A percentile compares a stretch with the other conserved stretches of the same genome.
These are phyloP conservation scores for Ustilago hordei DNA, from an alignment of 1,284 basidiomycete genomes.

Conservation along the genomic window DNA sequence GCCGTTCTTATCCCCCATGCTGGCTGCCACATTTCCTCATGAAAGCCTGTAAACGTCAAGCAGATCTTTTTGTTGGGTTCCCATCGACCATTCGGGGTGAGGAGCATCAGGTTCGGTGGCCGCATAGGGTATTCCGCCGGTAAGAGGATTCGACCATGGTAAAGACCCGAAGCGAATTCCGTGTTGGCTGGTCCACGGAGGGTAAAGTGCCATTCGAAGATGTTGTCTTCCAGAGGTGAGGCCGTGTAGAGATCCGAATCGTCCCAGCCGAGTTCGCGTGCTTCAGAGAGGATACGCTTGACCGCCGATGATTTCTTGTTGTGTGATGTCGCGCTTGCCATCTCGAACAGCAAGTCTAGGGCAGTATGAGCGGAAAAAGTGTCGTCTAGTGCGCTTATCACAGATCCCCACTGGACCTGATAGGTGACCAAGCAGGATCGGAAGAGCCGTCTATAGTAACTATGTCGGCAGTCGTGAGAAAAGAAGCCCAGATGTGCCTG, in stretches of 20 bases:
- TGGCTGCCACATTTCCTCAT: constrained; percentile 89
- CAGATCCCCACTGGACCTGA: neutral
- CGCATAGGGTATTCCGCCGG: constrained; percentile 94
- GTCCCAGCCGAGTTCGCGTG: constrained; percentile 84
- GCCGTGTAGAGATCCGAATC: constrained; percentile 85
- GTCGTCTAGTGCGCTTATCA: neutral
- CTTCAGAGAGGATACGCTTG: constrained; percentile 96
- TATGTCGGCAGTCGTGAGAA: neutral
- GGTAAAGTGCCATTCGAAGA: constrained; percentile 93
- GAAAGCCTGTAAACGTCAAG: constrained; percentile 62
- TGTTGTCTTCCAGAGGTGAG: constrained; percentile 77
- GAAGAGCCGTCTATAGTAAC: neutral
- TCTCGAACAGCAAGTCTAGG: neutral
- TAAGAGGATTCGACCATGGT: constrained; percentile 90
- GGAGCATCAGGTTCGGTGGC: constrained; percentile 90
- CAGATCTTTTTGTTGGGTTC: constrained; percentile 91
- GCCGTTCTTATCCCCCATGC: constrained; percentile 97
- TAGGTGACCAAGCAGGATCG: neutral
- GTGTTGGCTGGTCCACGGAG: constrained; percentile 79
- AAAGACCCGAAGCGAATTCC: constrained; percentile 72
- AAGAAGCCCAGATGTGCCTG: neutral
- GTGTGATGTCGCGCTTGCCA: constrained; percentile 52
- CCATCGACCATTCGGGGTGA: constrained; percentile 94
- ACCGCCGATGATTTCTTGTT: constrained; percentile 78
- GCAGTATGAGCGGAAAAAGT: too few relatives aligned